Evolutionary conservation across 2,329 filamentous ascomycete species (phyloP).

Genomic region (Diaporthe sp.): DNA sequence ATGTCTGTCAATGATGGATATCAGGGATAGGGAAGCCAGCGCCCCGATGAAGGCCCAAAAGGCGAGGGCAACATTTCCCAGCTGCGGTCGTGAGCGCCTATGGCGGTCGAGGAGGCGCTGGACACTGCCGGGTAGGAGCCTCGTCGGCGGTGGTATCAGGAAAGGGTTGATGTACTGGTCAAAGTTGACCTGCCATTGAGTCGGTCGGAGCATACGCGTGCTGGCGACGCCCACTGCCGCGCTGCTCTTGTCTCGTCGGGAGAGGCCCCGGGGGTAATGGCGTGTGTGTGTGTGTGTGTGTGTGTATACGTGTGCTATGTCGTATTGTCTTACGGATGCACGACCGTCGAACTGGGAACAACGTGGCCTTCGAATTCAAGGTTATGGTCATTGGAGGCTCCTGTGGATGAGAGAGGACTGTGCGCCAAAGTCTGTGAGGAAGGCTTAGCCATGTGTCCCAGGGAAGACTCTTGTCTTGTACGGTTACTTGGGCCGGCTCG

Average conservation of each 20-base stretch:
- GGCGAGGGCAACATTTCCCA: conserved; percentile 71
- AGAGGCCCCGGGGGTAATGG: not conserved
- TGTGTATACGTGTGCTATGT: not conserved
- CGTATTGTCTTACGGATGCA: not conserved
- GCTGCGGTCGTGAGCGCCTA: conserved; percentile 48
- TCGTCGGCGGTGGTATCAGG: conserved; percentile 75
- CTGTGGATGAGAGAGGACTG: not conserved
- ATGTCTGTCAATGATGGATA: conserved; percentile 68
- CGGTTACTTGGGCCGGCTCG: not conserved
- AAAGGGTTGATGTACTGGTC: conserved; percentile 81
- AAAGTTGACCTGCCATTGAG: conserved; percentile 75
- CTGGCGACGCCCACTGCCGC: not conserved
- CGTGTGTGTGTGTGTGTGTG: not conserved
- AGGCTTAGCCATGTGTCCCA: not conserved
- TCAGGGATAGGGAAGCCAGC: conserved; percentile 71
- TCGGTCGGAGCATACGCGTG: conserved; percentile 29
- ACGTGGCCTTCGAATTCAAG: not conserved
- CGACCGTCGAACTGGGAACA: not conserved
- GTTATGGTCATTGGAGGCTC: not conserved
- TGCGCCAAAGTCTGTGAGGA: not conserved
- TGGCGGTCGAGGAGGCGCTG: conserved; percentile 79
- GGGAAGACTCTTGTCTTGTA: not conserved
- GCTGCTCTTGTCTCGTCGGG: not conserved
- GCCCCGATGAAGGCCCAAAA: conserved; percentile 76
- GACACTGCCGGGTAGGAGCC: conserved; percentile 73